Percentiles rank a stretch among this genome's conserved stretches.
Evolutionary conservation across 116 monocot species (phyloP).

Genomic region (Cymodocea nodosa): DNA sequence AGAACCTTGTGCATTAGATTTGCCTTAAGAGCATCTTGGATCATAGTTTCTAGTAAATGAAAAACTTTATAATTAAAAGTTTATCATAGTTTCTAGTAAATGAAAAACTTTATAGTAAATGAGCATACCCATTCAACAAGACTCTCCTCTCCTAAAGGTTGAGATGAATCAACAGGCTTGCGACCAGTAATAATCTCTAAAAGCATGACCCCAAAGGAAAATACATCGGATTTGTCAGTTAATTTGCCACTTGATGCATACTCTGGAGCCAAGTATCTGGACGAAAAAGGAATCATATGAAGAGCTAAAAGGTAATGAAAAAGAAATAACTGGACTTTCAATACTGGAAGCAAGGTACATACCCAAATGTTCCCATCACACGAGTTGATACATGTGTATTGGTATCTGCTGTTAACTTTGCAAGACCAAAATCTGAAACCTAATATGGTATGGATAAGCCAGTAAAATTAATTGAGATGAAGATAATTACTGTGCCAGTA

Average conservation of each 20-base stretch:
- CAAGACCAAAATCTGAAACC: constrained; percentile 71
- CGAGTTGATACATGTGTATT: constrained; percentile 55
- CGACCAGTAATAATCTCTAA: constrained; percentile 54
- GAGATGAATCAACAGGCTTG: constrained; percentile 48
- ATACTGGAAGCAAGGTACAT: neutral
- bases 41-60: too few species aligned
- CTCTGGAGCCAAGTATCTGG: constrained; percentile 59
- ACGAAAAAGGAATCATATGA: constrained; percentile 1
- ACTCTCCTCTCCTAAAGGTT: constrained; percentile 52
- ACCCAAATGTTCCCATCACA: constrained; percentile 78
- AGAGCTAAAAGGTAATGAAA: neutral
- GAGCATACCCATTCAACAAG: constrained; percentile 59
- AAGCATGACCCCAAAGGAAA: constrained; percentile 56
- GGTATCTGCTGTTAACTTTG: constrained; percentile 36
- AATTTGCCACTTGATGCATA: constrained; percentile 62
- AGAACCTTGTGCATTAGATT: too few species aligned
- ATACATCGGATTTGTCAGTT: constrained; percentile 61
- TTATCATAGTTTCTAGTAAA: too few species aligned
- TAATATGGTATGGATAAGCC: constrained; percentile 1
- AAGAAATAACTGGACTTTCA: neutral
- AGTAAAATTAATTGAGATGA: neutral
- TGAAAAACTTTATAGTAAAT: too few species aligned
- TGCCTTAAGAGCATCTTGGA: too few species aligned
- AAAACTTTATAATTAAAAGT: too few species aligned
- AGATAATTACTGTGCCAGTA: too few species aligned